A percentile compares a stretch with the other conserved stretches of the same genome.
Conservation (phyloP, 257 asterid genomes). For the Pogostemon cablin region DNA sequence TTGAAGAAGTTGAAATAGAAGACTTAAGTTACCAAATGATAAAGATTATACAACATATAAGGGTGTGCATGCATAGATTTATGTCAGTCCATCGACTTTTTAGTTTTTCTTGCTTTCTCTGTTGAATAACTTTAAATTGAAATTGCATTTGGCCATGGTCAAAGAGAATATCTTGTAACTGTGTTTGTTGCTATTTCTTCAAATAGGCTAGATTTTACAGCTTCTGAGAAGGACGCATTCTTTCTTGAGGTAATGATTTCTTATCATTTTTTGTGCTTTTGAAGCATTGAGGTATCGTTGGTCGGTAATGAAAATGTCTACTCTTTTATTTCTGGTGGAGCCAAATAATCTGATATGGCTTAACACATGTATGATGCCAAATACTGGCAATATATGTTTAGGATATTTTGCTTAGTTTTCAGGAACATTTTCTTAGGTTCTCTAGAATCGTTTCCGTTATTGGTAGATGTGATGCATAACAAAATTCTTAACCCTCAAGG, state of each 20-base stretch:
- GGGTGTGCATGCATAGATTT: conserved; percentile 1
- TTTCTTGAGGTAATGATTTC: conserved; percentile 69
- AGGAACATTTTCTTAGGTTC: background rate
- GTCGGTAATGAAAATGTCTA: background rate
- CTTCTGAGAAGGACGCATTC: conserved; percentile 72
- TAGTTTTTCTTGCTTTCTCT: conserved; percentile 27
- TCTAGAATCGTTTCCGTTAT: conserved; percentile 5
- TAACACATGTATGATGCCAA: background rate
- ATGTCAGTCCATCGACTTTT: conserved; percentile 3
- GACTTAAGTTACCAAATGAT: background rate
- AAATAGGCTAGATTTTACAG: conserved; percentile 80
- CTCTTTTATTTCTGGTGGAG: too few relatives aligned
- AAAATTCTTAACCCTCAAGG: background rate
- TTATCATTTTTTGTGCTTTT: conserved; percentile 19
- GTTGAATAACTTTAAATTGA: conserved; percentile 8
- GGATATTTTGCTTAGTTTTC: background rate
- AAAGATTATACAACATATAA: background rate
- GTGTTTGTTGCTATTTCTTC: conserved; percentile 36
- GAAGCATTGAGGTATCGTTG: conserved; percentile 17
- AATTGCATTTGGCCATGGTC: conserved; percentile 25
- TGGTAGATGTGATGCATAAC: background rate
- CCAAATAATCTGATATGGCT: background rate
- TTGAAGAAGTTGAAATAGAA: background rate
- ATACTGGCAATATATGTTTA: background rate
- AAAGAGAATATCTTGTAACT: conserved; percentile 23